Percentiles rank a stretch among this genome's conserved stretches.
These are phyloP conservation scores for Solanum microdontum DNA, from an alignment of 257 asterid species.

Conservation along the genomic window DNA sequence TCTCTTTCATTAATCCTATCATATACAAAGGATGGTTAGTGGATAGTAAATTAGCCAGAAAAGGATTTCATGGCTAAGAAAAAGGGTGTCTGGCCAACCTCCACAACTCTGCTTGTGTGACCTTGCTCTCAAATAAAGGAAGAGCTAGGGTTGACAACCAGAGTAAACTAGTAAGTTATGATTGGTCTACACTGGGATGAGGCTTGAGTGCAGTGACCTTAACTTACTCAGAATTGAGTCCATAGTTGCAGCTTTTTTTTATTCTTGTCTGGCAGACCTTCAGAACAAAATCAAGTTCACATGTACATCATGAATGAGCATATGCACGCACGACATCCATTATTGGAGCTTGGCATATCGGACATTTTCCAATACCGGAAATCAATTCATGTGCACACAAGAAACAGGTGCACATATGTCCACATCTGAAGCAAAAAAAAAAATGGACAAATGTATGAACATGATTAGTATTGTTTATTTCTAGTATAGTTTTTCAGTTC, in stretches of 20 bases:
- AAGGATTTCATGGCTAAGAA: not conserved
- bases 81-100: not conserved
- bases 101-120: slow-evolving; percentile 1
- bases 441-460: not conserved
- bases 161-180: not conserved
- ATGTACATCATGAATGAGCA: slow-evolving; percentile 17
- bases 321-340: slow-evolving; percentile 48
- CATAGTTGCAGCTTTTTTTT: not conserved
- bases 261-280: not conserved
- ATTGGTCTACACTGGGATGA: not conserved
- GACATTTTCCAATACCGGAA: slow-evolving; percentile 54
- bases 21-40: not conserved
- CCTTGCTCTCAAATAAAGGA: not conserved
- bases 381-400: slow-evolving; percentile 64
- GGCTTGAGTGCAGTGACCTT: no score
- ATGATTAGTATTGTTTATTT: not conserved
- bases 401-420: slow-evolving; percentile 90
- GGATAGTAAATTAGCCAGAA: not conserved
- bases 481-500: not conserved
- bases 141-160: not conserved
- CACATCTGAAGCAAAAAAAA: slow-evolving; percentile 49
- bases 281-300: slow-evolving; percentile 22
- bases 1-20: not conserved
- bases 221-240: not conserved
- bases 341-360: slow-evolving; percentile 65